phyloP scores from a whole-genome alignment of 192 early-diverging fungal genomes.

The Coemansia umbellata region DNA sequence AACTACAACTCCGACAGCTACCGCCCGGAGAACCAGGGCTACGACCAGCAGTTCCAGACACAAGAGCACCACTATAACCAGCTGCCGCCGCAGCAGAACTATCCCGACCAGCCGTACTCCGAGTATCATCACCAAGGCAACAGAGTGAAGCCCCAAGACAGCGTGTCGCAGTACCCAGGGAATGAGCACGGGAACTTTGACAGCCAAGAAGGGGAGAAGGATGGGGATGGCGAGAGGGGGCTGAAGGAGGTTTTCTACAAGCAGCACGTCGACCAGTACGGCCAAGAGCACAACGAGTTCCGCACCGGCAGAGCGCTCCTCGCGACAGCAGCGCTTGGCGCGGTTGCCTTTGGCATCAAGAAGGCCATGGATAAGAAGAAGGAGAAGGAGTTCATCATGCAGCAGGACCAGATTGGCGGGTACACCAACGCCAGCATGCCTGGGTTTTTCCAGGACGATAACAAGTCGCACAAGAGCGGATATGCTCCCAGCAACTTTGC shows the following conservation, averaged over 20 bases:
- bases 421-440: neutral
- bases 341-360: slow-evolving; percentile 19
- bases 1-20: slow-evolving; percentile 1
- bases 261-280: slow-evolving; percentile 22
- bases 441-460: slow-evolving; percentile 5
- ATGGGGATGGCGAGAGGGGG: slow-evolving; percentile 35
- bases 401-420: slow-evolving; percentile 9
- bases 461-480: slow-evolving; percentile 12
- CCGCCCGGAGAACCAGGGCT: neutral
- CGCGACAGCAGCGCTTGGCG: slow-evolving; percentile 14
- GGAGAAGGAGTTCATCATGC: slow-evolving; percentile 1
- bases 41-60: slow-evolving; percentile 3
- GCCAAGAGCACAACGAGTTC: slow-evolving; percentile 6
- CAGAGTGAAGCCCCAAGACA: neutral
- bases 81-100: slow-evolving; percentile 4
- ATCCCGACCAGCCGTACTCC: slow-evolving; percentile 5
- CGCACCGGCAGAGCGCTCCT: slow-evolving; percentile 6
- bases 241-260: slow-evolving; percentile 35
- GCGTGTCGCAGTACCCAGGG: neutral
- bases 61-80: no score
- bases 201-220: neutral
- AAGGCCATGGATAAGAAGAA: slow-evolving; percentile 28
- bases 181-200: no score
- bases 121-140: neutral
- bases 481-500: neutral